Percentiles rank a stretch among this genome's conserved stretches.
Conservation (phyloP, 257 asterid genomes). For the Handroanthus guayacan region DNA sequence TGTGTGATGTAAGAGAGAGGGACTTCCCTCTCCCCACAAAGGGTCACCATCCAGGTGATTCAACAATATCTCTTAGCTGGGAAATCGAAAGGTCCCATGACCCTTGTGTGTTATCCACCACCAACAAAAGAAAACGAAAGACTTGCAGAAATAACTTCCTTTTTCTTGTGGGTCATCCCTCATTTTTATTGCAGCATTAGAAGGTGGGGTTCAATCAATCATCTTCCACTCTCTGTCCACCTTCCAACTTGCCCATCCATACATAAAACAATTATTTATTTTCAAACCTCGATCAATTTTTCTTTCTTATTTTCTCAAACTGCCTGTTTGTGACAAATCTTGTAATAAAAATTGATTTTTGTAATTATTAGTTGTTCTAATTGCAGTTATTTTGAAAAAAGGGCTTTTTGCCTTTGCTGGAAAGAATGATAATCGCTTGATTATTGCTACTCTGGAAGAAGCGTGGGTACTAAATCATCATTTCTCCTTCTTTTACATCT, state of each 20-base stretch:
- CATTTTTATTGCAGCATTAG: constrained; percentile 66
- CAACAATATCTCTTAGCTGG: constrained; percentile 59
- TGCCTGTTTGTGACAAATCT: too few relatives aligned
- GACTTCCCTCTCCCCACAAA: not conserved
- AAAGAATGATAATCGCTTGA: constrained; percentile 28
- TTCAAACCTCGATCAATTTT: too few relatives aligned
- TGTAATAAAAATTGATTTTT: too few relatives aligned
- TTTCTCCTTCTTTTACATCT: constrained; percentile 21
- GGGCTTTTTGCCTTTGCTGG: constrained; percentile 21
- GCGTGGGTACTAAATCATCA: constrained; percentile 33
- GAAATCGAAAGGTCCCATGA: constrained; percentile 36
- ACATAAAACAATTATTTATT: not conserved
- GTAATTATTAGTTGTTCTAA: too few relatives aligned
- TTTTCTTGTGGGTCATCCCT: constrained; percentile 53
- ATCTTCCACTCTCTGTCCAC: constrained; percentile 53
- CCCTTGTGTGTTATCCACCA: constrained; percentile 48
- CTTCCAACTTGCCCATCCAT: constrained; percentile 30
- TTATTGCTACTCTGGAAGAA: constrained; percentile 11
- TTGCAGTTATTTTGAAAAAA: too few relatives aligned
- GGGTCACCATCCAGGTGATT: constrained; percentile 71
- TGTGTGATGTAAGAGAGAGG: constrained; percentile 16
- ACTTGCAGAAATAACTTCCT: constrained; percentile 34
- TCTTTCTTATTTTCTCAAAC: too few relatives aligned
- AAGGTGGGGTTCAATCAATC: constrained; percentile 86
- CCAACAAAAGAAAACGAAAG: constrained; percentile 31